phyloP scores from a whole-genome alignment of 345 rosid genomes.

The Linum tenue region DNA sequence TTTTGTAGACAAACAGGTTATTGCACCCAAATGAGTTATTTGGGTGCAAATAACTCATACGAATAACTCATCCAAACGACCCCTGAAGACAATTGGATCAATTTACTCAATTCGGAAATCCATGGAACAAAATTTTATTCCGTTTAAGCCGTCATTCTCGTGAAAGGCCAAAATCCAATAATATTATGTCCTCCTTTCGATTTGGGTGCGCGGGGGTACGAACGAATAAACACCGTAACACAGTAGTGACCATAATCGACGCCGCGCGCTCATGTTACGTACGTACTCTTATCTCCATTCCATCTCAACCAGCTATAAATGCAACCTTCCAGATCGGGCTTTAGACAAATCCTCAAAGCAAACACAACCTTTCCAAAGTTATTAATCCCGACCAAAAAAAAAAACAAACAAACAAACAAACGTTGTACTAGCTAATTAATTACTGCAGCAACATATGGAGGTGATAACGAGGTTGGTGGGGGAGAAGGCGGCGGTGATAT shows the following conservation, averaged over 20 bases:
- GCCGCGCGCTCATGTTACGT: background rate
- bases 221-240: background rate
- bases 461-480: constrained; percentile 39
- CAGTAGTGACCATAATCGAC: background rate
- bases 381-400: no score
- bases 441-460: constrained; percentile 22
- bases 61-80: background rate
- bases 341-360: background rate
- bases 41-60: no score
- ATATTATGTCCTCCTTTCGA: background rate
- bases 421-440: no score
- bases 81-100: background rate
- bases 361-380: no score
- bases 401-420: no score
- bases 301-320: background rate
- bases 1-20: no score
- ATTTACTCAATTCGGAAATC: no score
- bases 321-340: background rate
- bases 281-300: background rate
- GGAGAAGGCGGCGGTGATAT: constrained; percentile 77
- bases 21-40: no score
- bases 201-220: background rate
- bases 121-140: no score
- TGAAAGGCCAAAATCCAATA: background rate
- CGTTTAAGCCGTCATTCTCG: background rate